phyloP scores from a whole-genome alignment of 2,329 filamentous ascomycete species.

The Blumeriella jaapii region DNA sequence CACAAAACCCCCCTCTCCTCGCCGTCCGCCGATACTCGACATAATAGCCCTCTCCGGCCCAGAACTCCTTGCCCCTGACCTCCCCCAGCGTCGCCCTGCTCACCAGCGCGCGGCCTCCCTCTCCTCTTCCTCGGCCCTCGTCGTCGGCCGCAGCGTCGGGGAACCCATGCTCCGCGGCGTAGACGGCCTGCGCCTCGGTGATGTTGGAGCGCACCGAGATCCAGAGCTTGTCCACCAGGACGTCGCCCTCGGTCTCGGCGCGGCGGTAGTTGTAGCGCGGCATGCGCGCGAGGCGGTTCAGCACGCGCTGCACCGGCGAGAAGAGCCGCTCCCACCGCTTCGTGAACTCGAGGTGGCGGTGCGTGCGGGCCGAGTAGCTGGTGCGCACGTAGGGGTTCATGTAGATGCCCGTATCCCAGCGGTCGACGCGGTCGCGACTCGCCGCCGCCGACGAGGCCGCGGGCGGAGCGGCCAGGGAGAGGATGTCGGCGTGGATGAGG shows the following conservation, averaged over 20 bases:
- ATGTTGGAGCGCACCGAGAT: constrained; percentile 17
- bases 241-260: constrained; percentile 44
- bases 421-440: constrained; percentile 24
- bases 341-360: constrained; percentile 46
- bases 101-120: constrained; percentile 2
- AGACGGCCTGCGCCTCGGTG: constrained; percentile 23
- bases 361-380: constrained; percentile 47
- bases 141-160: constrained; percentile 15
- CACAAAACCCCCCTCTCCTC: constrained; percentile 43
- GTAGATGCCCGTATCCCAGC: constrained; percentile 45
- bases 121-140: constrained; percentile 1
- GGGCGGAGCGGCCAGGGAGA: constrained; percentile 19
- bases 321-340: constrained; percentile 57
- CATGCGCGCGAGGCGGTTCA: constrained; percentile 43
- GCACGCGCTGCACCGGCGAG: constrained; percentile 43
- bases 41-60: constrained; percentile 28
- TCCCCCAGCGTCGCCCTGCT: constrained; percentile 18
- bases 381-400: constrained; percentile 68
- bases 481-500: constrained; percentile 39
- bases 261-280: constrained; percentile 51
- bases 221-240: constrained; percentile 42
- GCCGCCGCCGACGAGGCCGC: neutral
- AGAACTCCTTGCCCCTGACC: constrained; percentile 15
- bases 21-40: constrained; percentile 34
- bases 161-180: neutral